A percentile compares a stretch with the other conserved stretches of the same genome.
phyloP scores from a whole-genome alignment of 139 green algal species.

The Coelastrella sp. region DNA sequence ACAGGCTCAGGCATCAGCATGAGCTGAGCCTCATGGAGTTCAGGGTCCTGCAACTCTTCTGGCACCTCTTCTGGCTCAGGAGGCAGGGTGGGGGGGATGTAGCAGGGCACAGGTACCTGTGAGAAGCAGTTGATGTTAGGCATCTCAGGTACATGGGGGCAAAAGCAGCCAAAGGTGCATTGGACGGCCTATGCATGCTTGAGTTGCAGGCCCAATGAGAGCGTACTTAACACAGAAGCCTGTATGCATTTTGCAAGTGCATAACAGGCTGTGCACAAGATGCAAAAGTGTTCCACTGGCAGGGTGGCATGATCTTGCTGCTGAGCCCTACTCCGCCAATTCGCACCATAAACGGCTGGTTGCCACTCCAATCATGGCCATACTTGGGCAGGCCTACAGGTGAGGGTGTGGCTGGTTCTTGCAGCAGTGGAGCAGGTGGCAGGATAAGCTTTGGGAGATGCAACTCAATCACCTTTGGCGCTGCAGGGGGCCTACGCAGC shows the following conservation, averaged over 20 bases:
- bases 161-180: no score
- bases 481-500: slow-evolving; percentile 29
- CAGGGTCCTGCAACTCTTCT: background rate
- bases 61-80: background rate
- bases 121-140: background rate
- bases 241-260: no score
- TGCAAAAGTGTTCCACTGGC: no score
- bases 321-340: no score
- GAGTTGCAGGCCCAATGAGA: no score
- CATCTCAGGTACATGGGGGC: no score
- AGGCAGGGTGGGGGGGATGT: slow-evolving; percentile 4
- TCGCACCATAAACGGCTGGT: slow-evolving; percentile 59
- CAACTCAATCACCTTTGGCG: slow-evolving; percentile 20
- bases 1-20: slow-evolving; percentile 30
- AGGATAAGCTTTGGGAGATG: slow-evolving; percentile 58
- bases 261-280: no score
- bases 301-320: no score
- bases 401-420: slow-evolving; percentile 46
- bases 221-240: no score
- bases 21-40: slow-evolving; percentile 17
- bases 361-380: slow-evolving; percentile 72
- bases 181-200: no score
- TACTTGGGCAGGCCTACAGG: slow-evolving; percentile 53
- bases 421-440: slow-evolving; percentile 50
- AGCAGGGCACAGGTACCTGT: slow-evolving; percentile 12